Evolutionary conservation across 306 rosid genomes (phyloP).

Genomic region (Sindora glabra): DNA sequence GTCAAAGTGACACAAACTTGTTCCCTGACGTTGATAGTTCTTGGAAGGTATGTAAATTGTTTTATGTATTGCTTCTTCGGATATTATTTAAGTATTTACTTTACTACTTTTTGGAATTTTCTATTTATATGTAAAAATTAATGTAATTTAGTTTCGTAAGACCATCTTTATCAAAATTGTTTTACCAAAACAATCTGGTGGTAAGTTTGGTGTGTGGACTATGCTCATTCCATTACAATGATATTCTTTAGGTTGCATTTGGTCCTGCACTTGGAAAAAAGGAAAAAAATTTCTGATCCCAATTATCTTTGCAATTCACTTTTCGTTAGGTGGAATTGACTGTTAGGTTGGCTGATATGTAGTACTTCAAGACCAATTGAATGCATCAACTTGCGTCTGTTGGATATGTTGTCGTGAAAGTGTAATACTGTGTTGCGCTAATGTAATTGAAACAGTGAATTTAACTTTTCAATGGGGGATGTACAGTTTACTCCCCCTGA

Average conservation of each 20-base stretch:
- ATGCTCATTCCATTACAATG: background rate
- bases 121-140: background rate
- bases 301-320: background rate
- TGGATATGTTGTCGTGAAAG: background rate
- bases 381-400: background rate
- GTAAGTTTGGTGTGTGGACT: background rate
- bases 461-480: no score
- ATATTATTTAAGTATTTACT: background rate
- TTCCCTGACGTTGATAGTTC: conserved; percentile 82
- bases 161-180: no score
- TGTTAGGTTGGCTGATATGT: background rate
- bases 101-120: background rate
- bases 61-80: conserved; percentile 4
- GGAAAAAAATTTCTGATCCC: background rate
- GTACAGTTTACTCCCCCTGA: no score
- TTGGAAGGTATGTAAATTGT: conserved; percentile 76
- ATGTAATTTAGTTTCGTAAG: no score
- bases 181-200: no score
- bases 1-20: conserved; percentile 53
- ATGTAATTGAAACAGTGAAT: no score
- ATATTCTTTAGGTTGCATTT: background rate
- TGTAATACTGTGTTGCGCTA: background rate
- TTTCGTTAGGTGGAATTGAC: background rate
- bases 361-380: background rate
- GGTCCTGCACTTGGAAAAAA: no score